A percentile compares a stretch with the other conserved stretches of the same genome.
Evolutionary conservation across 208 protist genomes (phyloP).

Genomic region (Acanthamoeba castellanii): DNA sequence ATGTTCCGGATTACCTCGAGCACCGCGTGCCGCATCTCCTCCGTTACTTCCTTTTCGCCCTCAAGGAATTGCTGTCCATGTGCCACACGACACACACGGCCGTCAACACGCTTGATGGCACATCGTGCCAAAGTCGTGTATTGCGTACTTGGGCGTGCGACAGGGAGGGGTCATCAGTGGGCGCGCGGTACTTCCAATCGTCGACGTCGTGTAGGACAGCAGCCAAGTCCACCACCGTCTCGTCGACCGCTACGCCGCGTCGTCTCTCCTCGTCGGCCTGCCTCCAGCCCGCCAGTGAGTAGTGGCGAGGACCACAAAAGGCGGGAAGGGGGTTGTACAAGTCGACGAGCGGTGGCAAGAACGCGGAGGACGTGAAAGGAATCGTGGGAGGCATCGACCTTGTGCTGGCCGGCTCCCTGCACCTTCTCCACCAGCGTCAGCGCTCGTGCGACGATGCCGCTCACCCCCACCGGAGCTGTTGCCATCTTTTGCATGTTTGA

Average conservation of each 20-base stretch:
- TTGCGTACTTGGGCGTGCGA: background rate
- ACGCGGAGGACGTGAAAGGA: conserved; percentile 24
- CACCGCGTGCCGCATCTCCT: background rate
- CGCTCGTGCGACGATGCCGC: background rate
- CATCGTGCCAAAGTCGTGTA: background rate
- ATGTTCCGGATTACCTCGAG: conserved; percentile 71
- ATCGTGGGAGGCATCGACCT: conserved; percentile 42
- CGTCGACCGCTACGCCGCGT: background rate
- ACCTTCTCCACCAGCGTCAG: conserved; percentile 13
- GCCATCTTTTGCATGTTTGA: background rate
- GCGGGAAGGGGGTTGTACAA: background rate
- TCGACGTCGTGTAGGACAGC: conserved; percentile 85
- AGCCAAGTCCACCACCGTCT: conserved; percentile 80
- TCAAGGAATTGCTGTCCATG: background rate
- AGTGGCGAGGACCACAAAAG: background rate
- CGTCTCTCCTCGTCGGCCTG: conserved; percentile 4
- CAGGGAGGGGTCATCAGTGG: background rate
- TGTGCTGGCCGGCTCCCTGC: conserved; percentile 8
- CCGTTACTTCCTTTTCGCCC: background rate
- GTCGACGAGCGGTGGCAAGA: conserved; percentile 1
- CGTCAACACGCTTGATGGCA: background rate
- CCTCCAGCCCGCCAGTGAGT: background rate
- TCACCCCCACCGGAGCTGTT: background rate
- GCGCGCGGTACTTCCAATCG: conserved; percentile 84
- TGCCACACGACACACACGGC: background rate